Evolutionary conservation across 345 rosid genomes (phyloP), one percentile per base, ranked within the genome.

Genomic region (Lepidium aucheri): DNA sequence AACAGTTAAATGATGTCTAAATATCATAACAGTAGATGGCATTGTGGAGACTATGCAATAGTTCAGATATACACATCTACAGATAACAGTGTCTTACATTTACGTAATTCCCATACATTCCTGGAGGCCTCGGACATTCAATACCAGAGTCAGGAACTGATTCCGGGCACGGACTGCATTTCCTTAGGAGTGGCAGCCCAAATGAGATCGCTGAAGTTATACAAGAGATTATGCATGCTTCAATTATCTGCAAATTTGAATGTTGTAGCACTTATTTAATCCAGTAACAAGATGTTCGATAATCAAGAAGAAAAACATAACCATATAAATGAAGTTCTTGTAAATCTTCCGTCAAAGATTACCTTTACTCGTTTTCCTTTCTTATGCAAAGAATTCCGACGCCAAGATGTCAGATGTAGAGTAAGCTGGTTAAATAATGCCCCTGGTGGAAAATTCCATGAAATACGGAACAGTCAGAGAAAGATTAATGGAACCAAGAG

Each of bases 401-500:
- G 90, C 99, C 97, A 94, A 61, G 77, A 78, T 72, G 95, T 86
- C 65, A 88, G 54, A 70, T 86, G 86, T 52, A 80, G 70, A 26
- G 97, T 94, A 59, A 94, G 99, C 76, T 88, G 97, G 76, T 94
- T 94, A 76, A 94, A 94, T 64, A 94, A 81, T 6, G 99, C 99
- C 56, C 99, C 96, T 94, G 36, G 32, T 32, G 47, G 53, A 60
- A 58, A 61, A 70, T 16, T 12, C 18, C 54, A 68, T 24, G 50
- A 50, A 60, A 62, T 51, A 70, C 20, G 44, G 58, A 63, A 28
- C 38, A 16, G 36, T 59, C 35, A 49, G 59, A 40, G 36, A 46
- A 34, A 49, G 55, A 33, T 69, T 45, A 58, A 53, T 32, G 49
- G 75, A 51, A 42, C 51, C 45, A 64, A 39, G 35, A 50, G 13